Base-by-base conservation (phyloP, 345 rosid genomes). In the Populus tremula region DNA sequence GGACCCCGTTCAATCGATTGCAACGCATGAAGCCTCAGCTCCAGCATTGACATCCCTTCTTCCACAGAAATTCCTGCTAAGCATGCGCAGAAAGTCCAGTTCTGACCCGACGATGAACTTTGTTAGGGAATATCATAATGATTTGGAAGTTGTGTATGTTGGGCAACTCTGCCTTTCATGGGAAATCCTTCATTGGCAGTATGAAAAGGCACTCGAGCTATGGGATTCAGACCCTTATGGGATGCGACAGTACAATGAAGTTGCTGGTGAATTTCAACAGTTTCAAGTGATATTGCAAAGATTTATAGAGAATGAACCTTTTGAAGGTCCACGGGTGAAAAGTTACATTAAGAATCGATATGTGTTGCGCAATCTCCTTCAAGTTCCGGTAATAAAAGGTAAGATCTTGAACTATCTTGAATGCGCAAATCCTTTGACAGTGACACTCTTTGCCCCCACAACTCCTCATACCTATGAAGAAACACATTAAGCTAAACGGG, bases 171-270 rank as follows among this genome's bases (percentile, higher is more conserved):
- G 99, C 88, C 93, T 96, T 49, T 90, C 99, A 0, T 96, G 99
- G 99, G 99, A 96, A 77, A 89, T 93, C 67, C 99, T 96, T 67
- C 92, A 93, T 67, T 96, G 98, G 98, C 96, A 96, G 82, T 96
- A 92, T 43, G 89, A 87, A 41, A 96, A 90, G 78, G 89, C 97
- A 3, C 74, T 93, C 39, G 89, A 92, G 72, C 76, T 93, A 45
- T 88, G 93, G 75, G 94, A 92, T 53, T 88, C 97, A 0, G 99
- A 96, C 73, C 88, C 83, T 5, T 82, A 81, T n/a, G 82, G 87
- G 17, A 69, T 77, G 18, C 88, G 87, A 10, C 79, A 84, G 8
- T 93, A 91, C 87, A 93, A 90, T 49, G 97, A 92, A 86, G 94
- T 96, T 25, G 96, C 98, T 0, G 93, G 93, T 6, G 98, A 96